Base-by-base conservation (phyloP, 2,329 filamentous ascomycete species). In the Diplodia intermedia region DNA sequence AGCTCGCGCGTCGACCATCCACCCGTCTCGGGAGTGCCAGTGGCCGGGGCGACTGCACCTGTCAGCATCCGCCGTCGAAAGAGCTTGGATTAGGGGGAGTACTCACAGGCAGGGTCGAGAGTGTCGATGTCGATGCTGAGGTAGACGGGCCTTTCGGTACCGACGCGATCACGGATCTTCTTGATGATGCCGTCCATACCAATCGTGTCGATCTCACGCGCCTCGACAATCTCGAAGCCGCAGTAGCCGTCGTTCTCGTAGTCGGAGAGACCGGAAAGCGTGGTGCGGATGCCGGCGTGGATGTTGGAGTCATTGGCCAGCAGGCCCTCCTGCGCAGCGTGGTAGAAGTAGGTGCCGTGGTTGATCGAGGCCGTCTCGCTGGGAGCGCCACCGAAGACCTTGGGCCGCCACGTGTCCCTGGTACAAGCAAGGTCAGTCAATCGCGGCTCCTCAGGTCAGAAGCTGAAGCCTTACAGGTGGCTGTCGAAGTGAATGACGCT, bases 331-430 rank as follows among this genome's bases (percentile, higher is more conserved):
- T 89, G 87, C 0, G 90, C 81, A 0, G 92, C 92, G 76, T 94
- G 91, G 81, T 90, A 95, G 81, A 96, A 96, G 82, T 95, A 95
- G 1, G 92, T 95, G 52, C 92, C 92, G 80, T 95, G 91, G 81
- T 95, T 96, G 81, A 96, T 89, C 71, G 85, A 85, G 23, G 92
- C 92, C 49, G 89, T 87, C 69, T 93, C 86, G 33, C 88, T 91
- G 0, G 92, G 92, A 0, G 91, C 89, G 36, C 92, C 92, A 65
- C 93, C 92, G 73, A 96, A 96, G 31, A 95, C 92, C 77, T 94
- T 94, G 53, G 92, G 93, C 69, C 87, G 88, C 91, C 91, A 92
- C 74, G 85, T 85, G 71, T 86, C 85, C 4, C 74, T 81, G 18
- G 65, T n/a, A 33, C 40, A 23, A 36, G 9, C 15, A 43, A 2